These are phyloP conservation scores for Aspergillus sclerotioniger DNA, from an alignment of 495 filamentous ascomycete genomes.

Conservation along the genomic window DNA sequence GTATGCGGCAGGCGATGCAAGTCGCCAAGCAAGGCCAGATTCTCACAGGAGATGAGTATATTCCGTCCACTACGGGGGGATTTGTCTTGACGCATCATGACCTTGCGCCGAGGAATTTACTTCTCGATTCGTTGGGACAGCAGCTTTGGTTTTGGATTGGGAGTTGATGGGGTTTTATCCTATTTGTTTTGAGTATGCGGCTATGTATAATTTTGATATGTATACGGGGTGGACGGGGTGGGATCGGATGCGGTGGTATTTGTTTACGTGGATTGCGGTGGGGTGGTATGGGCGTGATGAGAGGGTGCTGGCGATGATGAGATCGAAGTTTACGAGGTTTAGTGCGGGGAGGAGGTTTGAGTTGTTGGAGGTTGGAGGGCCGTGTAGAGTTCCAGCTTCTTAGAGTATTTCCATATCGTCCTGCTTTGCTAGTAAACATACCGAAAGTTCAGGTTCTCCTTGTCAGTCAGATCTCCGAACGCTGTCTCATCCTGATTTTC, in stretches of 20 bases:
- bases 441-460: slow-evolving; percentile 46
- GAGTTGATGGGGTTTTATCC: slow-evolving; percentile 21
- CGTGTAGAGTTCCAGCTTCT: background rate
- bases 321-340: slow-evolving; percentile 16
- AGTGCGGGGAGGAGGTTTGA: slow-evolving; percentile 14
- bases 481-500: slow-evolving; percentile 39
- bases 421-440: slow-evolving; percentile 24
- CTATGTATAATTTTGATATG: slow-evolving; percentile 20
- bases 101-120: slow-evolving; percentile 6
- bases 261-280: slow-evolving; percentile 19
- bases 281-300: slow-evolving; percentile 13
- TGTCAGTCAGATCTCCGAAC: slow-evolving; percentile 54
- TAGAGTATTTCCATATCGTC: background rate
- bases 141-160: slow-evolving; percentile 21
- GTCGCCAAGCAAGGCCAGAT: background rate
- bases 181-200: slow-evolving; percentile 19
- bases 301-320: slow-evolving; percentile 6
- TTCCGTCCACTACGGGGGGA: background rate
- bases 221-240: slow-evolving; percentile 12
- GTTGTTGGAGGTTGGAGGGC: slow-evolving; percentile 10
- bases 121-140: slow-evolving; percentile 12
- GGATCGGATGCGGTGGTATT: slow-evolving; percentile 16
- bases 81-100: slow-evolving; percentile 9
- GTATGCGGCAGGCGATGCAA: background rate
- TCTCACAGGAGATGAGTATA: background rate